Percentiles rank a stretch among this genome's conserved stretches.
These are phyloP conservation scores for Lactarius trivialis DNA, from an alignment of 768 basidiomycete species.

Conservation along the genomic window DNA sequence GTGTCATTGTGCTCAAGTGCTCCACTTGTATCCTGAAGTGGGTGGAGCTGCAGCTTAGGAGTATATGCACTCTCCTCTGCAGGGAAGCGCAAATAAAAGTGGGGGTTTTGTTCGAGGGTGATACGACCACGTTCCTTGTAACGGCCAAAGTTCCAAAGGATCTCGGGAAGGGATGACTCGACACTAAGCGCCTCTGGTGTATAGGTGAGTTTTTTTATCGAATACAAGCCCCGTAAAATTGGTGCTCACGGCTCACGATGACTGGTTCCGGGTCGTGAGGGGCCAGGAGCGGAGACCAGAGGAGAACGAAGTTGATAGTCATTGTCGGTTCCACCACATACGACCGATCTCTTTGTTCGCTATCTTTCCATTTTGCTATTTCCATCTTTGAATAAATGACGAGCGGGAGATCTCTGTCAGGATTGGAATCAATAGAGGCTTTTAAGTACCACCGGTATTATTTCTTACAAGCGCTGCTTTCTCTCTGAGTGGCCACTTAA, in stretches of 20 bases:
- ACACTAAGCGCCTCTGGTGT: not conserved
- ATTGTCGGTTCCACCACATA: not conserved
- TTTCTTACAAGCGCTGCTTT: not conserved
- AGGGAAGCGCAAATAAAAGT: not conserved
- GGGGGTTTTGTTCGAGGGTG: not conserved
- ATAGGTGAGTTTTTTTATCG: not conserved
- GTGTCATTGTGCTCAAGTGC: not conserved
- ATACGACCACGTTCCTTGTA: not conserved
- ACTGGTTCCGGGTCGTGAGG: not conserved
- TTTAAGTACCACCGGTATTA: not conserved
- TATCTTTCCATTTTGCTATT: not conserved
- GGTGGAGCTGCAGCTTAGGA: not conserved
- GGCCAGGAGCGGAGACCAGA: not conserved
- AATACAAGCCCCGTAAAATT: not conserved
- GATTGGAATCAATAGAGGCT: not conserved
- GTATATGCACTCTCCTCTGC: not conserved
- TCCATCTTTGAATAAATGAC: not conserved
- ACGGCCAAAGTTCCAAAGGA: not conserved
- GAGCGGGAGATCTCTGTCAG: not conserved
- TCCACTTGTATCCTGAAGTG: not conserved
- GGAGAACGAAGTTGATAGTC: not conserved
- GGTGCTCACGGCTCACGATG: not conserved
- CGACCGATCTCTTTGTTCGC: not conserved
- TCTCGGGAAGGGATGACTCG: not conserved
- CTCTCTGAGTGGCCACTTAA: not conserved